Evolutionary conservation across 75 land plant genomes (phyloP), one percentile per base, ranked within the genome.

Genomic region (Ceratopteris richardii): DNA sequence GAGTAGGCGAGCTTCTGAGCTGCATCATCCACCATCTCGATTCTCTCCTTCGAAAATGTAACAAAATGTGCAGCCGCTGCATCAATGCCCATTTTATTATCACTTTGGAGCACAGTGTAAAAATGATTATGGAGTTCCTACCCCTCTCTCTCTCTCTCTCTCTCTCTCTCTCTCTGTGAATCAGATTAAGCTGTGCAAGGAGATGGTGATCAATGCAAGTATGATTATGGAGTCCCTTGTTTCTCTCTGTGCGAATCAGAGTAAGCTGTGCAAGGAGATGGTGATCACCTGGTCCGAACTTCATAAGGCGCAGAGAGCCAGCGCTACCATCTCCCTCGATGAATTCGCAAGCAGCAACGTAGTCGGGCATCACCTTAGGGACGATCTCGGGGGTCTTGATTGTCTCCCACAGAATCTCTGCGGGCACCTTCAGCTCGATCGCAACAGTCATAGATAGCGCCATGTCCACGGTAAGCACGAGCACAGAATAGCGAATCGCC

Each of bases 241-340:
- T n/a, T n/a, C n/a, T n/a, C n/a, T n/a, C n/a, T n/a, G n/a, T n/a
- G n/a, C n/a, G n/a, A n/a, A n/a, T n/a, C n/a, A n/a, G n/a, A n/a
- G n/a, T n/a, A n/a, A n/a, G n/a, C n/a, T n/a, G n/a, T n/a, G n/a
- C n/a, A n/a, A n/a, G n/a, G n/a, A n/a, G n/a, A n/a, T n/a, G n/a
- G n/a, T n/a, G 21, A 14, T 46, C 4, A 67, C 81, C 88, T 58
- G 72, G 70, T 10, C 43, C 66, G 52, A 57, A 85, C n/a, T 74
- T 72, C 25, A 82, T 54, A 29, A 65, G 63, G n/a, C 89, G 66
- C 44, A 79, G 51, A n/a, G 82, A 61, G 18, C 89, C 89, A 2
- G 62, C 69, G 11, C 72, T 21, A n/a, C 82, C 85, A 53, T 85
- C 85, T 16, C 89, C 89, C 50, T 81, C 80, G 1, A 85, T 36